phyloP scores from a whole-genome alignment of 441 rosid species.

The Raphanus hybrid region DNA sequence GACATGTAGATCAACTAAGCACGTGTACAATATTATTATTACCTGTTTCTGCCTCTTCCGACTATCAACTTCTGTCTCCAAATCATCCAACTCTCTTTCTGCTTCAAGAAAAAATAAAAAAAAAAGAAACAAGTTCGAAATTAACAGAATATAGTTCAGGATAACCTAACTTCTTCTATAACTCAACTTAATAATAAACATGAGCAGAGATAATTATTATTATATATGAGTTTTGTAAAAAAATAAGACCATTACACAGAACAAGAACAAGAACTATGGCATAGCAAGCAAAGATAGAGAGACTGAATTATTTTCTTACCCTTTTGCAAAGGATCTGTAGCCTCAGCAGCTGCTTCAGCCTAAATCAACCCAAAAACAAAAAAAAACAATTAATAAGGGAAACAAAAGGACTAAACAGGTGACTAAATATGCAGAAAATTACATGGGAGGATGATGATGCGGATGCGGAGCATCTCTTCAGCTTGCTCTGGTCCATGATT shows the following conservation, averaged over 20 bases:
- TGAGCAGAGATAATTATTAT: background rate
- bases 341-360: conserved; percentile 1
- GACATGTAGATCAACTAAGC: background rate
- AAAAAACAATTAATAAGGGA: too few relatives aligned
- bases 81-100: background rate
- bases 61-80: background rate
- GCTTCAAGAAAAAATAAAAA: background rate
- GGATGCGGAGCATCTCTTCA: background rate
- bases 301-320: background rate
- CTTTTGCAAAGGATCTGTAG: background rate
- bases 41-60: background rate
- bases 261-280: background rate
- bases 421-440: too few relatives aligned
- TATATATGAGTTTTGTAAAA: background rate
- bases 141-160: background rate
- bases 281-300: too few relatives aligned
- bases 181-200: too few relatives aligned
- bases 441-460: too few relatives aligned
- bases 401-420: too few relatives aligned
- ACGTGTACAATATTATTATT: background rate
- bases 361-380: background rate
- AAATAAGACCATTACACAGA: background rate
- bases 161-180: background rate
- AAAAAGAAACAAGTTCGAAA: background rate
- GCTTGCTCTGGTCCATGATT: background rate